Evolutionary conservation across 495 filamentous ascomycete genomes (phyloP).

Genomic region (Aspergillus nanangensis): DNA sequence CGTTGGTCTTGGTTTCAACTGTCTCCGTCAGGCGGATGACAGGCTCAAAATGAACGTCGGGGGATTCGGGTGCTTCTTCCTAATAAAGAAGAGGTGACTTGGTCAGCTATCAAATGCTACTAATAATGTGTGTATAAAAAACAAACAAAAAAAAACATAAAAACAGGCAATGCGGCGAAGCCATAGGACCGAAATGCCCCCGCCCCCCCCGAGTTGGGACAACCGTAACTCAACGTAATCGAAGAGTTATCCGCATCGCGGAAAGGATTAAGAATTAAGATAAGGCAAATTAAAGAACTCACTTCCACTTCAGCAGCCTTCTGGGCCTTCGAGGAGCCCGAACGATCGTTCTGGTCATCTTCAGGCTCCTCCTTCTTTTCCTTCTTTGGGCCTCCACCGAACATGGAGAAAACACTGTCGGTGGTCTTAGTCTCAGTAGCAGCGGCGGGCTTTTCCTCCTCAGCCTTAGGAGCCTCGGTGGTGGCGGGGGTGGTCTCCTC

Average conservation of each 20-base stretch:
- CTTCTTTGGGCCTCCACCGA: slow-evolving; percentile 83
- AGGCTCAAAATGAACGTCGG: slow-evolving; percentile 95
- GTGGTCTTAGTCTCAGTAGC: slow-evolving; percentile 51
- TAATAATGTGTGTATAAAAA: neutral
- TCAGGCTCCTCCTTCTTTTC: slow-evolving; percentile 79
- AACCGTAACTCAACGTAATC: too few relatives aligned
- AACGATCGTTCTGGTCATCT: slow-evolving; percentile 71
- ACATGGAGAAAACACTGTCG: slow-evolving; percentile 92
- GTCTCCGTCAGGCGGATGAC: slow-evolving; percentile 93
- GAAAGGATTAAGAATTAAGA: too few relatives aligned
- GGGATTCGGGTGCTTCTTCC: slow-evolving; percentile 73
- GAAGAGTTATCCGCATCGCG: too few relatives aligned
- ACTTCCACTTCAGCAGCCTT: slow-evolving; percentile 54
- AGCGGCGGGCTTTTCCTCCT: slow-evolving; percentile 8
- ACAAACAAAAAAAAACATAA: neutral
- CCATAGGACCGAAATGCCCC: too few relatives aligned
- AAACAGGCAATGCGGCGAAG: too few relatives aligned
- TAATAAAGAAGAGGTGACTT: slow-evolving; percentile 12
- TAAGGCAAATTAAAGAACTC: too few relatives aligned
- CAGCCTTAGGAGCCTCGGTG: slow-evolving; percentile 24
- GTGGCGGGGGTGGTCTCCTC: slow-evolving; percentile 32
- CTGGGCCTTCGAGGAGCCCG: slow-evolving; percentile 80
- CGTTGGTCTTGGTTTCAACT: slow-evolving; percentile 95
- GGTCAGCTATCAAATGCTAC: neutral
- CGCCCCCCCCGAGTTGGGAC: too few relatives aligned